A percentile compares a stretch with the other conserved stretches of the same genome.
These are phyloP conservation scores for Carpinus viminea DNA, from an alignment of 306 rosid species.

Conservation along the genomic window DNA sequence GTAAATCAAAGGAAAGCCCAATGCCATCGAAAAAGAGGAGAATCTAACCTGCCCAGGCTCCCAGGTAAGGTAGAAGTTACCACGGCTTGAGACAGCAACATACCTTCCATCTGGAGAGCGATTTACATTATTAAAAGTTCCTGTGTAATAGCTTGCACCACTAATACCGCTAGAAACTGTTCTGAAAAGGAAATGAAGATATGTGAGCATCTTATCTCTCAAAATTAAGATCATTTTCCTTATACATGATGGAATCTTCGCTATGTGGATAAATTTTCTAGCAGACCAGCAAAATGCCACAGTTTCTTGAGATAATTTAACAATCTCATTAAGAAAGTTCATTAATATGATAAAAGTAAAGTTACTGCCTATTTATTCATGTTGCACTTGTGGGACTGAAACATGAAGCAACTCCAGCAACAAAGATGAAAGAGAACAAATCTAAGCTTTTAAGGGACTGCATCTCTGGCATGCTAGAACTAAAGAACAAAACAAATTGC, in stretches of 20 bases:
- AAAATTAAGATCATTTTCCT: constrained; percentile 4
- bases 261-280: constrained; percentile 4
- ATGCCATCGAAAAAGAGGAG: constrained; percentile 18
- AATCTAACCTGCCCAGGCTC: constrained; percentile 93
- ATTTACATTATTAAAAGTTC: constrained; percentile 87
- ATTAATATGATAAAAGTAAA: background rate
- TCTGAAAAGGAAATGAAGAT: constrained; percentile 62
- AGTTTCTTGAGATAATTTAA: background rate
- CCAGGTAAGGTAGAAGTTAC: constrained; percentile 97
- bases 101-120: constrained; percentile 93
- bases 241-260: constrained; percentile 9
- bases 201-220: constrained; percentile 38
- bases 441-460: background rate
- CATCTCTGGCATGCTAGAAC: background rate
- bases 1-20: constrained; percentile 8
- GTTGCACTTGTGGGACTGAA: background rate
- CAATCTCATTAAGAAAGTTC: background rate
- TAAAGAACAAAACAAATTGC: no score
- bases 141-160: constrained; percentile 96
- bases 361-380: background rate
- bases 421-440: background rate
- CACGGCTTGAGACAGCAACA: constrained; percentile 98
- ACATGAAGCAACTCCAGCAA: background rate
- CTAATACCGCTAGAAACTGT: constrained; percentile 99
- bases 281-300: background rate